Evolutionary conservation across 2,329 filamentous ascomycete genomes (phyloP).

Genomic region (Furcasterigmium sp.): DNA sequence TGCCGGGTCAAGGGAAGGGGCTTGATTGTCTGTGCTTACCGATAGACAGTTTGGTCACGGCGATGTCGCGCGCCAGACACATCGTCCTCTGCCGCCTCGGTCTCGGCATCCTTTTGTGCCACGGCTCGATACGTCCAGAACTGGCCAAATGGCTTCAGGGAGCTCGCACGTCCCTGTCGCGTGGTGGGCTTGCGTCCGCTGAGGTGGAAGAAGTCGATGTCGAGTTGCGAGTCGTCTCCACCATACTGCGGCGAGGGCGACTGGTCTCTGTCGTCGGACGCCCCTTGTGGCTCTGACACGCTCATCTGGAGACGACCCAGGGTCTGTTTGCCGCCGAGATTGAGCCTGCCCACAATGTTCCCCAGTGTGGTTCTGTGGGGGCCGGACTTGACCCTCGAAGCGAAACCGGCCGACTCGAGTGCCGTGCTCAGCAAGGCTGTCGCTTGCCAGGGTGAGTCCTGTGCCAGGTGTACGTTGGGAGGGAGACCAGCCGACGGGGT

Average conservation of each 20-base stretch:
- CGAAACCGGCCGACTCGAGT: conserved; percentile 73
- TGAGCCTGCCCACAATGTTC: conserved; percentile 61
- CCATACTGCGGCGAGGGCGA: background rate
- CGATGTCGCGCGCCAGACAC: too few species aligned
- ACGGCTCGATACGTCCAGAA: too few species aligned
- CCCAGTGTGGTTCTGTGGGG: conserved; percentile 43
- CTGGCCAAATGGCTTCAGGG: too few species aligned
- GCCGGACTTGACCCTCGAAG: conserved; percentile 59
- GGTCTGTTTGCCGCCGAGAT: conserved; percentile 71
- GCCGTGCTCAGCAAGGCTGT: conserved; percentile 72
- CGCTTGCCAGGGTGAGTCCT: conserved; percentile 69
- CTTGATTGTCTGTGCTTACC: conserved; percentile 17
- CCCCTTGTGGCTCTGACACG: conserved; percentile 31
- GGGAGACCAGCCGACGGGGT: conserved; percentile 53
- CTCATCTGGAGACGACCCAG: conserved; percentile 72
- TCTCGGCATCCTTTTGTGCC: too few species aligned
- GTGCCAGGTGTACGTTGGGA: conserved; percentile 53
- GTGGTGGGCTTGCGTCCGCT: too few species aligned
- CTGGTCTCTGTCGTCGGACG: background rate
- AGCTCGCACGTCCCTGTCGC: too few species aligned
- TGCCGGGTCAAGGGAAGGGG: too few species aligned
- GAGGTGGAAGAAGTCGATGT: conserved; percentile 23
- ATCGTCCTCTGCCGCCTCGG: too few species aligned
- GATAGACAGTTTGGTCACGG: too few species aligned
- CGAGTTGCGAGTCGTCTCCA: conserved; percentile 14